Base-by-base conservation (phyloP, 805 yeast species). In the Tetrapisispora iriomotensis region DNA sequence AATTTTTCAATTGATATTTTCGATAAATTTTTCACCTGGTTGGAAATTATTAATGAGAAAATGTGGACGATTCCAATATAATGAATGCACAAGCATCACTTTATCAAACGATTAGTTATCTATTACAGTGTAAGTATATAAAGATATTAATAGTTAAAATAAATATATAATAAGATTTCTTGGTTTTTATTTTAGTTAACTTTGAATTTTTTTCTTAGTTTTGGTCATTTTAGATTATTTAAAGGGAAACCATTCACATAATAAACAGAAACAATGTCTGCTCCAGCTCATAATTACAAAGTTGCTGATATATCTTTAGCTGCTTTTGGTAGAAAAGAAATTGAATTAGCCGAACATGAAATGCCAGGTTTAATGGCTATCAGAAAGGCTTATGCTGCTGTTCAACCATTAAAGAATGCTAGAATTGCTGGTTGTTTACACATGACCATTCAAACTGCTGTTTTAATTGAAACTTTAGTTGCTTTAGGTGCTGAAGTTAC, bases 371-470 rank as follows among this genome's bases (percentile, higher is more conserved):
- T 90, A 64, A 90, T 90, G 92, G 82, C 87, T 72, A 90, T 88
- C 73, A 83, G 97, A 73, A 75, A 72, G 67, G 77, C 80, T 68
- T 90, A 88, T 72, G 96, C 94, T 56, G 72, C 72, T 36, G 77
- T 75, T 48, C 96, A 90, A 72, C 97, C 97, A 52, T 79, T 90
- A 68, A 82, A 83, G 68, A 97, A 97, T 58, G 97, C 98, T 53
- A 82, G 96, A 73, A 80, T 90, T 61, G 97, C 97, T 51, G 98
- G 97, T 62, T 90, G 98, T 75, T 76, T 90, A 65, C 98, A 90
- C 76, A 90, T 90, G 97, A 90, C 98, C 67, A 83, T 90, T 62
- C 98, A 90, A 74, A 90, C 98, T 60, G 98, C 97, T 54, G 97
- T 90, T 53, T 77, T 90, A 70, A 90, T 90, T 61, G 98, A 90